phyloP scores from a whole-genome alignment of 352 stramenopile genomes.

The Globisporangium splendens region DNA sequence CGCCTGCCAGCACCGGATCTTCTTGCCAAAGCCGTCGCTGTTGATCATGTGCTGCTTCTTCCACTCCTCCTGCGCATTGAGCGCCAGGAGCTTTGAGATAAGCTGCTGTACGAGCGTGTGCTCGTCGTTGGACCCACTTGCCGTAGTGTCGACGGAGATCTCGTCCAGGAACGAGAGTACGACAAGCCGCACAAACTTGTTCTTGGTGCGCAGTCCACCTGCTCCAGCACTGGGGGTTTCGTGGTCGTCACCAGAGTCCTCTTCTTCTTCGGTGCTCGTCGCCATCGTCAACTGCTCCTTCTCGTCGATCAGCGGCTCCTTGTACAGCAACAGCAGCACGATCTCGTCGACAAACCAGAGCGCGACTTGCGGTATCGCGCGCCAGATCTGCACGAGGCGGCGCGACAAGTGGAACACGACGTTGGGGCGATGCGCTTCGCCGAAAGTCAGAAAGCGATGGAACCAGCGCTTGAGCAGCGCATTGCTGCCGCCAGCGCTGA shows the following conservation, averaged over 20 bases:
- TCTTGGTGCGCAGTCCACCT: conserved; percentile 30
- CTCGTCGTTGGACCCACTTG: conserved; percentile 6
- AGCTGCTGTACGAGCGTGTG: conserved; percentile 36
- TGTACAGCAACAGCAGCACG: conserved; percentile 67
- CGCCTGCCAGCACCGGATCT: conserved; percentile 76
- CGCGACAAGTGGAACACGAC: conserved; percentile 78
- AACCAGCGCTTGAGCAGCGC: conserved; percentile 61
- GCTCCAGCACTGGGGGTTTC: background rate
- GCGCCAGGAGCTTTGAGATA: conserved; percentile 33
- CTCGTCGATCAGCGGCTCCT: conserved; percentile 69
- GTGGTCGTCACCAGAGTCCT: background rate
- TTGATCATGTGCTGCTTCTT: conserved; percentile 85
- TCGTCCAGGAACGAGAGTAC: conserved; percentile 68
- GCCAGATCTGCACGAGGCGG: conserved; percentile 64
- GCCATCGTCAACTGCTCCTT: conserved; percentile 40
- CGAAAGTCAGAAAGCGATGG: conserved; percentile 45
- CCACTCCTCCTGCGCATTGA: conserved; percentile 60
- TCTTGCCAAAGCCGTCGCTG: conserved; percentile 74
- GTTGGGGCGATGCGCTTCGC: conserved; percentile 57
- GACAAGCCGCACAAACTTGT: conserved; percentile 67
- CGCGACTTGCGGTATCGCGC: conserved; percentile 40
- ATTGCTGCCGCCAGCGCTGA: conserved; percentile 17
- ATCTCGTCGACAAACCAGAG: conserved; percentile 63
- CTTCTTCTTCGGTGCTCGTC: background rate
- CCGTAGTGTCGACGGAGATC: conserved; percentile 27